Evolutionary conservation across 305 asterid species (phyloP), one percentile per base, ranked within the genome.

Genomic region (Ajuga reptans): DNA sequence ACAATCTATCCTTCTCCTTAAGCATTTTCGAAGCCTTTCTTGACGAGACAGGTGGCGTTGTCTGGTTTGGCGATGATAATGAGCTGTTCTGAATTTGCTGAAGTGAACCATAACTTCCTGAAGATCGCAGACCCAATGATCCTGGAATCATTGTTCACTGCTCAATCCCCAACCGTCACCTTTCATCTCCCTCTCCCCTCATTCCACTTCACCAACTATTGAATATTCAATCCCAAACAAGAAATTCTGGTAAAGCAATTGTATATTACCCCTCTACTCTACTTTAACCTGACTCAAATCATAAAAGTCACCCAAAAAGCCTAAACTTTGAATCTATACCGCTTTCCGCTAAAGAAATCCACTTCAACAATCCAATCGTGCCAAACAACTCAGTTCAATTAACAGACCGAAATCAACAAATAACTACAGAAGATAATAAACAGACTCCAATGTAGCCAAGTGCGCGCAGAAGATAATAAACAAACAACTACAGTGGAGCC

Each of bases 121-220:
- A 89, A 77, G 96, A 64, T 82, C 97, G 90, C 80, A 90, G 89
- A 83, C 94, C 90, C 87, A 88, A 84, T 84, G 96, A 88, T 89
- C 86, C 88, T 66, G 85, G 72, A 77, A 87, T 88, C 96, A 90
- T 90, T 83, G 87, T 75, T 79, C 77, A 75, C 84, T 81, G 74
- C 86, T 72, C 82, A 79, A 80, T 76, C 75, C 75, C 84, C 72
- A 68, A 58, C 69, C 68, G 73, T 76, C 87, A 64, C 86, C 87
- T 68, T 75, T 85, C 95, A 86, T 84, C 78, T 68, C 82, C 83
- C 65, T 69, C 71, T 70, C 85, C 78, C 82, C 79, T 73, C 88
- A 75, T 78, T 74, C 84, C 81, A 74, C 66, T 62, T 18, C 11
- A 66, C 50, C 73, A 57, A 71, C 49, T 64, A 75, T 45, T 60